Base-by-base conservation (phyloP, 73 alveolate genomes). In the Breviolum minutum region DNA sequence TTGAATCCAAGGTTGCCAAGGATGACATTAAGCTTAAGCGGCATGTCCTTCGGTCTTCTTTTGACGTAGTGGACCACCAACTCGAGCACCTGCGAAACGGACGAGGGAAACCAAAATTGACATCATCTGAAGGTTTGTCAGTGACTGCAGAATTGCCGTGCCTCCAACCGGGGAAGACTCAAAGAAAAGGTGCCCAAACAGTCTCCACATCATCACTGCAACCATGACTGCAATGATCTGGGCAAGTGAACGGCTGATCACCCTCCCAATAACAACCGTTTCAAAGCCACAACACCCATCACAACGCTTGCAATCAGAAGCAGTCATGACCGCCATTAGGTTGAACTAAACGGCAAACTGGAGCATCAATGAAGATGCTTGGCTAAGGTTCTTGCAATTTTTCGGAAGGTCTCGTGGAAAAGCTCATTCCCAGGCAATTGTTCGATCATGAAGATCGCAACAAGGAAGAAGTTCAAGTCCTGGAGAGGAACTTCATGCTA, bases 41-140 rank as follows among this genome's bases (percentile, higher is more conserved):
- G 48, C 48, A 9, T 81, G 86, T 89, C 98, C 98, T 92, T 92
- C 98, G 5, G 98, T 92, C 74, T 92, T 92, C 90, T 92, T 92
- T 68, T 92, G 98, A 63, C 98, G 90, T 7, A 92, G 90, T 24
- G 98, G 98, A 66, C 98, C 98, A 11, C 98, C 98, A 26, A 92
- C 98, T 61, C 98, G 98, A 61, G 98, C 81, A 61, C 98, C 97
- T 91, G 88, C 30, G 2, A 22, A 6, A 10, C 27, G 24, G 11
- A 79, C 63, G 48, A 27, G 40, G 24, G 29, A 5, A 24, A 20
- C 14, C 30, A 10, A 9, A 12, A 20, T 54, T 6, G 54, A 14
- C 30, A 79, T 27, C 88, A 60, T 30, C 40, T 17, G 10, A 61
- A 63, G 22, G 32, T 7, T 30, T 19, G 77, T n/a, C 17, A 7